Conservation (phyloP, 2,329 filamentous ascomycete species). For the Fusarium sp. region DNA sequence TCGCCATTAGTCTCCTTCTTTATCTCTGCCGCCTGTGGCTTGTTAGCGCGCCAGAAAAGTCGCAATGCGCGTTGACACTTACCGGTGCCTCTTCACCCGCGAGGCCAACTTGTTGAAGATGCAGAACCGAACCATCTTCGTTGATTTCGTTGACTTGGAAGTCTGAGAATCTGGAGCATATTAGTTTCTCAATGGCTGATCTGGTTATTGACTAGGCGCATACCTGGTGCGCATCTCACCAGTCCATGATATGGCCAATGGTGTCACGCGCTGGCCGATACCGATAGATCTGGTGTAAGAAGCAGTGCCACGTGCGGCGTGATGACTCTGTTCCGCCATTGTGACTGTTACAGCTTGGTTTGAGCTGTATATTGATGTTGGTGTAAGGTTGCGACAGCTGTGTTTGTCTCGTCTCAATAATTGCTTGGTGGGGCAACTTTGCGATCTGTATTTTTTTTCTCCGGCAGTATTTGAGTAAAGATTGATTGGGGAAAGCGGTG, state of each 20-base stretch:
- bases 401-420: constrained; percentile 29
- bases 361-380: constrained; percentile 17
- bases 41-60: constrained; percentile 21
- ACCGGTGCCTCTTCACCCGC: constrained; percentile 36
- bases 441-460: constrained; percentile 44
- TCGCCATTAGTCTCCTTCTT: constrained; percentile 35
- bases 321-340: constrained; percentile 52
- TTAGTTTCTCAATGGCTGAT: constrained; percentile 31
- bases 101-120: constrained; percentile 67
- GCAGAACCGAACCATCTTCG: constrained; percentile 79
- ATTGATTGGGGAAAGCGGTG: constrained; percentile 36
- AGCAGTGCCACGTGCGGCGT: constrained; percentile 49
- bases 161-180: constrained; percentile 77
- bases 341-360: constrained; percentile 1
- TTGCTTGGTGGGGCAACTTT: constrained; percentile 38
- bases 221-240: constrained; percentile 57
- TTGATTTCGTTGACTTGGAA: constrained; percentile 93
- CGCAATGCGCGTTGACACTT: neutral
- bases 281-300: constrained; percentile 54
- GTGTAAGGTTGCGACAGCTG: constrained; percentile 22
- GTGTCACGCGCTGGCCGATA: constrained; percentile 57
- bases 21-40: constrained; percentile 21
- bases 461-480: constrained; percentile 37
- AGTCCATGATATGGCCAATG: constrained; percentile 54
- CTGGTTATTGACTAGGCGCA: constrained; percentile 13